phyloP scores from a whole-genome alignment of 106 monocot genomes.

The Agapanthus africanus region DNA sequence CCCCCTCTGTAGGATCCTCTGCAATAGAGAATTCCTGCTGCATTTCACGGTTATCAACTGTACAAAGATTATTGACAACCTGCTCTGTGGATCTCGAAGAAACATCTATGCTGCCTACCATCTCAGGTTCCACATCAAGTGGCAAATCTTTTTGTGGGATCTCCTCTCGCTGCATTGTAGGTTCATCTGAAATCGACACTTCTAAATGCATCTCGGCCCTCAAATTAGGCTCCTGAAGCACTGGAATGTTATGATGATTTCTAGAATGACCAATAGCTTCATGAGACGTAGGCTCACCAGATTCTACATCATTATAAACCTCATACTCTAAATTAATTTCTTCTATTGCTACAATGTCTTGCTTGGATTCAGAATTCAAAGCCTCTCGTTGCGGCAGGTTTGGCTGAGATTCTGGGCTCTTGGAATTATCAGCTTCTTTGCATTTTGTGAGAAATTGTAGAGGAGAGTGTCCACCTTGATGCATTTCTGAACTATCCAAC shows the following conservation, averaged over 20 bases:
- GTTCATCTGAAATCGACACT: constrained; percentile 4
- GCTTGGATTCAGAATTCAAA: constrained; percentile 7
- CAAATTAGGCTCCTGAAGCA: not conserved
- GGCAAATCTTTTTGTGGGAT: not conserved
- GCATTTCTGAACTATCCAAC: not conserved
- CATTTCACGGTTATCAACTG: not conserved
- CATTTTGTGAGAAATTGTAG: not conserved
- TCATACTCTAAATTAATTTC: not conserved
- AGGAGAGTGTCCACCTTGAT: not conserved
- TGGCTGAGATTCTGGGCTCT: constrained; percentile 7
- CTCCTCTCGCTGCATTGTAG: not conserved
- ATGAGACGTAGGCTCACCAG: not conserved
- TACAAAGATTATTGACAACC: not conserved
- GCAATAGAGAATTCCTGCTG: constrained; percentile 1
- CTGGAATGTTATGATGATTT: not conserved
- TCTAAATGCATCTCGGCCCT: constrained; percentile 12
- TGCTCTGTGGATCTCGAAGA: not conserved
- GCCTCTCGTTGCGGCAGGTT: not conserved
- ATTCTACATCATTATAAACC: not conserved
- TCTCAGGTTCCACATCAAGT: not conserved
- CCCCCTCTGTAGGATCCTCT: not conserved
- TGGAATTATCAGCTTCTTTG: not conserved
- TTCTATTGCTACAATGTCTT: not conserved
- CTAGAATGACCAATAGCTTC: not conserved
- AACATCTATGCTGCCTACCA: not conserved